Evolutionary conservation across 768 basidiomycete genomes (phyloP), one percentile per base, ranked within the genome.

Genomic region (Calvatia gigantea): DNA sequence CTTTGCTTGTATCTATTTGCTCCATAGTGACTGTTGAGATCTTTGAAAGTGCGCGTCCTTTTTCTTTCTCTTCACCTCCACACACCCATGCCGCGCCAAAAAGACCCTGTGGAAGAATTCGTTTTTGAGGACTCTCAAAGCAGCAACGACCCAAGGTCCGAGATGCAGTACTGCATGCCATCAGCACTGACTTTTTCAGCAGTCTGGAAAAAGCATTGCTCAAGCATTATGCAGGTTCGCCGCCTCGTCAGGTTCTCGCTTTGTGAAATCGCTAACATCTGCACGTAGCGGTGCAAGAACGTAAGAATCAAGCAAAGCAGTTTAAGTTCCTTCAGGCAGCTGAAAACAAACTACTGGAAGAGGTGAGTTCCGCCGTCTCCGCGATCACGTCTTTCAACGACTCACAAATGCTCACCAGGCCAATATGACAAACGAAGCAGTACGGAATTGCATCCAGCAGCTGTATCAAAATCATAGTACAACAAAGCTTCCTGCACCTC

Each of bases 131-230:
- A 17, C 29, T 56, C 54, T n/a, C 46, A 28, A 12, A 42, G 38
- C 19, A 48, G 45, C 19, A 29, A 39, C 19, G 46, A 56, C 17
- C 54, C 54, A 31, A 56, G 54, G 54, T 56, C 42, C 31, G 6
- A 14, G 11, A 17, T 8, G 12, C 17, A 19, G 29, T 38, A 14
- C 17, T 12, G 7, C 25, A 15, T 2, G 12, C 19, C 2, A 4
- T 21, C 11, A 2, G 8, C 14, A 14, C 51, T 42, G 21, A 23
- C 17, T 3, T 14, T n/a, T 31, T 23, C 9, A 6, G 6, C 15
- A 56, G 54, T 23, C 35, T 56, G n/a, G 54, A 56, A 21, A 46
- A 41, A 19, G 46, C 38, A n/a, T 8, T 56, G n/a, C 29, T 56
- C 15, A 56, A 56, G 19, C 54, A 56, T 21, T 48, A 48, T 15